Conservation (phyloP, 2,329 filamentous ascomycete species). For the Corniculantispora saksenae region DNA sequence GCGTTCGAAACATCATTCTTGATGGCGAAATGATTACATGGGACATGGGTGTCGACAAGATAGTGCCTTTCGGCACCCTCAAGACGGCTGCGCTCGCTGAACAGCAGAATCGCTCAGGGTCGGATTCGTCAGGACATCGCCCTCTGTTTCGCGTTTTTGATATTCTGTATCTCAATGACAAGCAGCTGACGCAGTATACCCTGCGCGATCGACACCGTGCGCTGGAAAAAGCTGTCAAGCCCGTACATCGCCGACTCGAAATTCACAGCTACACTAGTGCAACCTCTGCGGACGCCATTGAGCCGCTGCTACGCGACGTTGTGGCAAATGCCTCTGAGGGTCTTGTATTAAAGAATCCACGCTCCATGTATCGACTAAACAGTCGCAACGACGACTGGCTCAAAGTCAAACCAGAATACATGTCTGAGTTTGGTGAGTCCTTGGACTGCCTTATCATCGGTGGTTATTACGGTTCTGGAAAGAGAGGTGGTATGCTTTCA, state of each 20-base stretch:
- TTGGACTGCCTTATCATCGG: slow-evolving; percentile 89
- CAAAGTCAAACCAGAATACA: slow-evolving; percentile 98
- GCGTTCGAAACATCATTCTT: slow-evolving; percentile 83
- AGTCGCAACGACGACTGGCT: slow-evolving; percentile 95
- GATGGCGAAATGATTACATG: slow-evolving; percentile 99
- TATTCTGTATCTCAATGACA: slow-evolving; percentile 83
- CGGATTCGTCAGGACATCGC: slow-evolving; percentile 50
- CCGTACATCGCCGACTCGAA: slow-evolving; percentile 76
- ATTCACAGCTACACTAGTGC: slow-evolving; percentile 73
- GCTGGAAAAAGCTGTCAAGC: slow-evolving; percentile 68
- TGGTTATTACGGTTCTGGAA: slow-evolving; percentile 88
- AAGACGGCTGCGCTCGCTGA: slow-evolving; percentile 87
- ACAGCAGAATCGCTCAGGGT: slow-evolving; percentile 63
- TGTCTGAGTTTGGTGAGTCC: slow-evolving; percentile 92
- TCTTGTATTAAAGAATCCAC: slow-evolving; percentile 89
- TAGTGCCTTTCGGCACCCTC: slow-evolving; percentile 86
- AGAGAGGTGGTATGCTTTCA: slow-evolving; percentile 77
- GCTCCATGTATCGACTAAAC: slow-evolving; percentile 82
- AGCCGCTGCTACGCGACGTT: slow-evolving; percentile 76
- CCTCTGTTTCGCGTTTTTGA: slow-evolving; percentile 89
- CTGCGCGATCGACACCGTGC: slow-evolving; percentile 78
- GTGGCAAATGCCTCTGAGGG: slow-evolving; percentile 88
- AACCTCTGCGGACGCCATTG: slow-evolving; percentile 69
- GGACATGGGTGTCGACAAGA: slow-evolving; percentile 82
- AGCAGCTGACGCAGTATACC: slow-evolving; percentile 77